Evolutionary conservation across 257 asterid species (phyloP), one percentile per base, ranked within the genome.

Genomic region (Ilex aquifolium): DNA sequence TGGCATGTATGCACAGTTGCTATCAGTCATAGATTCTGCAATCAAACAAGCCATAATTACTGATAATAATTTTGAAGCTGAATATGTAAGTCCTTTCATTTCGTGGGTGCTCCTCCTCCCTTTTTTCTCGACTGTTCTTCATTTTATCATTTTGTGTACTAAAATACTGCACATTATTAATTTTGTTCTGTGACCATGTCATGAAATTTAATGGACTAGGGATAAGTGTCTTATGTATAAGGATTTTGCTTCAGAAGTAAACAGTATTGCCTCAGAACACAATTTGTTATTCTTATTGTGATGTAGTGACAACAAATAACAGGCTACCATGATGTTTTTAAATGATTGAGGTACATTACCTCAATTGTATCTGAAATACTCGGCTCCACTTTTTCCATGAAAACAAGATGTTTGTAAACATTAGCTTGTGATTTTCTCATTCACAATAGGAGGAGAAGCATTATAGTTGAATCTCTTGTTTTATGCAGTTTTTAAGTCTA

Each of bases 51-150:
- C 86, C 76, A 77, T 72, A 81, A 69, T 76, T 67, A 49, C 78
- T 64, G 76, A 75, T 76, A 80, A 65, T 69, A 92, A 74, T 67
- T 85, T 82, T 53, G 99, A 92, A 80, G 96, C 91, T 71, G 99
- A 92, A 78, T 92, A 76, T 75, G 99, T 92, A 79, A 77, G 81
- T 81, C 46, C 50, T 54, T 59, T 69, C 39, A 69, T 67, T 71
- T 50, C 69, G 50, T 73, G 60, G n/a, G 14, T 5, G 52, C n/a
- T 10, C 10, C 14, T 46, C 15, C n/a, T 5, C 52, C 10, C n/a
- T 46, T 46, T 46, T 46, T 21, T 21, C 27, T 14, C 52, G 0
- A 4, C 15, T 14, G n/a, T 46, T 10, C n/a, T 46, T 46, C 3
- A 10, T 46, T 7, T 11, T 46, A 6, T 14, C 52, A 10, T 14